Evolutionary conservation across 2,329 filamentous ascomycete species (phyloP).

Genomic region (Lasiodiplodia sp.): DNA sequence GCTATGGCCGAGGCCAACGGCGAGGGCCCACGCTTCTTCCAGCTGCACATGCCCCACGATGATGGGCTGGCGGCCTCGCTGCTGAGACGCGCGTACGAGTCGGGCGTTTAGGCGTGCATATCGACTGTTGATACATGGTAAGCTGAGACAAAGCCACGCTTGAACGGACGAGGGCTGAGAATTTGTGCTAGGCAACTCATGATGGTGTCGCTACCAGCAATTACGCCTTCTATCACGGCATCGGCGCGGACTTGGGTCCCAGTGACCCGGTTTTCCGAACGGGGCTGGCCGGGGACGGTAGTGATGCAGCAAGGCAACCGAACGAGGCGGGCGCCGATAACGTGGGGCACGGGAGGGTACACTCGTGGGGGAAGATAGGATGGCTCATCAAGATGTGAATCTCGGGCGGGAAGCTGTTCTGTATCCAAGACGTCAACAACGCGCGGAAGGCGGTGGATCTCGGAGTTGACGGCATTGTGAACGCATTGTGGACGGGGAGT

Average conservation of each 20-base stretch:
- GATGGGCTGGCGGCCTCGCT: slow-evolving; percentile 65
- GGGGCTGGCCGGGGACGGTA: slow-evolving; percentile 58
- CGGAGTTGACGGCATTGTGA: slow-evolving; percentile 72
- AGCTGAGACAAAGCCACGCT: neutral
- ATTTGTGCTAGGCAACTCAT: slow-evolving; percentile 56
- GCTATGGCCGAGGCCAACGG: slow-evolving; percentile 65
- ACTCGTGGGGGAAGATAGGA: slow-evolving; percentile 70
- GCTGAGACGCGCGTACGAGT: slow-evolving; percentile 61
- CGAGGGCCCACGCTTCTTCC: slow-evolving; percentile 62
- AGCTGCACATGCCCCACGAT: slow-evolving; percentile 70
- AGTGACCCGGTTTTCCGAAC: slow-evolving; percentile 66
- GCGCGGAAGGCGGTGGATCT: slow-evolving; percentile 66
- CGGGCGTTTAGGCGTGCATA: slow-evolving; percentile 65
- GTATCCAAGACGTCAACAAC: slow-evolving; percentile 70
- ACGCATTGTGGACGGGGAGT: slow-evolving; percentile 60
- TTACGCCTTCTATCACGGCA: slow-evolving; percentile 69
- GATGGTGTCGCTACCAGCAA: slow-evolving; percentile 64
- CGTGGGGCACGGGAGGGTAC: slow-evolving; percentile 69
- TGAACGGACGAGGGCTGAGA: neutral
- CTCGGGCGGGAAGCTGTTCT: slow-evolving; percentile 64
- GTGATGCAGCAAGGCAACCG: slow-evolving; percentile 60
- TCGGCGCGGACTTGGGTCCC: slow-evolving; percentile 66
- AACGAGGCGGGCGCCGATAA: slow-evolving; percentile 66
- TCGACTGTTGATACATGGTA: slow-evolving; percentile 69
- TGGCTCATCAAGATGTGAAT: slow-evolving; percentile 70